These are phyloP conservation scores for Picea sitchensis DNA, from an alignment of 75 land plant species.

Conservation along the genomic window DNA sequence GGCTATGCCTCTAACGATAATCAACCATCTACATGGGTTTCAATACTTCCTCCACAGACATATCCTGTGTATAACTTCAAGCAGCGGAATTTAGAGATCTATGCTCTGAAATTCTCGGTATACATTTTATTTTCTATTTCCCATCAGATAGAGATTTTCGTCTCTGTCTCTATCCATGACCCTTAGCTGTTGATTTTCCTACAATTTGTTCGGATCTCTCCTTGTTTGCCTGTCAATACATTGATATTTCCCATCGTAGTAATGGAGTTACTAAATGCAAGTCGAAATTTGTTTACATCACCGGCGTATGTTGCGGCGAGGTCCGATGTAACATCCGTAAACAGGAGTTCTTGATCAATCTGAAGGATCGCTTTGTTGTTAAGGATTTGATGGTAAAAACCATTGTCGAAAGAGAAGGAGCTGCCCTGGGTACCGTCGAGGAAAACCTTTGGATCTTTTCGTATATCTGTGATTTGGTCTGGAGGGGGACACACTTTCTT, in stretches of 20 bases:
- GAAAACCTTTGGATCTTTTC: slow-evolving; percentile 10
- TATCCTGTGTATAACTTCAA: too few species aligned
- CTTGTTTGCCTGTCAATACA: slow-evolving; percentile 14
- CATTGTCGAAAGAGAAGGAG: not conserved
- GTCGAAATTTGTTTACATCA: not conserved
- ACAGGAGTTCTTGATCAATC: slow-evolving; percentile 24
- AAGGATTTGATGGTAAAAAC: slow-evolving; percentile 15
- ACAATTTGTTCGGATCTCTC: slow-evolving; percentile 29
- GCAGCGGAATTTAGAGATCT: too few species aligned
- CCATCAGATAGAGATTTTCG: not conserved
- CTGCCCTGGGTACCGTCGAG: slow-evolving; percentile 10
- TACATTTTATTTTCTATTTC: not conserved
- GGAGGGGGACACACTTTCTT: slow-evolving; percentile 36
- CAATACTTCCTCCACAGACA: too few species aligned
- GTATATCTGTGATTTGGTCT: not conserved
- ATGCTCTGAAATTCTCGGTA: not conserved
- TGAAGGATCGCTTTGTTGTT: slow-evolving; percentile 18
- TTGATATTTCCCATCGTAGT: slow-evolving; percentile 20
- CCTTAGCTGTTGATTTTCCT: slow-evolving; percentile 5
- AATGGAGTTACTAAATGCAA: slow-evolving; percentile 19
- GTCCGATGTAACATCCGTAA: slow-evolving; percentile 1
- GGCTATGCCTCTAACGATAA: too few species aligned
- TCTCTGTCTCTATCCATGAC: not conserved
- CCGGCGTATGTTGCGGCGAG: not conserved
- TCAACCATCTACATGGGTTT: too few species aligned